A percentile compares a stretch with the other conserved stretches of the same genome.
Evolutionary conservation across 2,329 filamentous ascomycete species (phyloP).

Genomic region (Penicillium fuscoglaucum): DNA sequence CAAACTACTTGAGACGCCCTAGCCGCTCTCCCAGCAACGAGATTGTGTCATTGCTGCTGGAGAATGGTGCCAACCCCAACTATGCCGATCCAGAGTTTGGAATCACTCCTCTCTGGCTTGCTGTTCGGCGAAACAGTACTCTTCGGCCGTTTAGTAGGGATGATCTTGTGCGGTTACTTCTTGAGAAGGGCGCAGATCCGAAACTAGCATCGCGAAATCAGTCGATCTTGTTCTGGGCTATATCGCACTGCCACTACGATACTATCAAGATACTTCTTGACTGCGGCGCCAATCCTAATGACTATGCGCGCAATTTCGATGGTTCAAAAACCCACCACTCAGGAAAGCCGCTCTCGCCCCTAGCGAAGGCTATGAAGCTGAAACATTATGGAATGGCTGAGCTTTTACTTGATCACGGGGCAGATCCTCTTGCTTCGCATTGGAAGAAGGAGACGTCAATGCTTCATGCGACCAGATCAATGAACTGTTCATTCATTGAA

Average conservation of each 20-base stretch:
- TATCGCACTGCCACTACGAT: background rate
- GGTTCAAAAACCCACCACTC: background rate
- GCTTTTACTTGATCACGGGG: background rate
- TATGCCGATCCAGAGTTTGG: background rate
- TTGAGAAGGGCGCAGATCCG: background rate
- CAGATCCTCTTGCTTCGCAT: background rate
- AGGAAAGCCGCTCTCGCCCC: background rate
- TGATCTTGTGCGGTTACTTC: background rate
- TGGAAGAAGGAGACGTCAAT: background rate
- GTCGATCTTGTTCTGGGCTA: background rate
- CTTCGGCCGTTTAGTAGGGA: background rate
- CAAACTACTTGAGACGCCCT: background rate
- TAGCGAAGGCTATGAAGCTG: background rate
- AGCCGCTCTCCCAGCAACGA: background rate
- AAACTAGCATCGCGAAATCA: background rate
- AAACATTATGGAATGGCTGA: background rate
- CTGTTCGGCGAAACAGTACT: background rate
- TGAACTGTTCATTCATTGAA: background rate
- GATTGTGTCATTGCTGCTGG: background rate
- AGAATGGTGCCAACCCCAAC: background rate
- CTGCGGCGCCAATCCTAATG: background rate
- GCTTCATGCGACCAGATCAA: background rate
- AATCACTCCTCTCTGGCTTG: slow-evolving; percentile 3
- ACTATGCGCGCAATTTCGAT: background rate
- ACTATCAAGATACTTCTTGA: background rate